These are phyloP conservation scores for Conticribra guillardii DNA, from an alignment of 108 stramenopile genomes.

Conservation along the genomic window DNA sequence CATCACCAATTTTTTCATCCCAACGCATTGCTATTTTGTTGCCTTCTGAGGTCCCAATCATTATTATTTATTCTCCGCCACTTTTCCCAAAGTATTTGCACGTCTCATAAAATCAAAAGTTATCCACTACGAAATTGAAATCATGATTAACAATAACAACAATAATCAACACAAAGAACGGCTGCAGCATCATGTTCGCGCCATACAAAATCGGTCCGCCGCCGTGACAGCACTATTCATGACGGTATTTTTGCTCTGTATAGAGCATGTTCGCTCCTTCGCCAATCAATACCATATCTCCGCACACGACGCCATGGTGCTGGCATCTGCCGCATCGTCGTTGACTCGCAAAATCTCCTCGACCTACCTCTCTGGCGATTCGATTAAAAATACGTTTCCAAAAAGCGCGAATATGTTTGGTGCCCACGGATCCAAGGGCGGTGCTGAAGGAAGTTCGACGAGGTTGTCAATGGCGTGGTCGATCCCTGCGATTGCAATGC, in stretches of 20 bases:
- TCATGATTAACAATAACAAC: conserved; percentile 12
- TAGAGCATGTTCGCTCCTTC: conserved; percentile 49
- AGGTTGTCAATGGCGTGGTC: conserved; percentile 39
- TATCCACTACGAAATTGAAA: not conserved
- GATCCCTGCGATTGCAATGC: conserved; percentile 39
- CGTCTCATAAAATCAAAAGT: not conserved
- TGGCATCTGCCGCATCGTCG: conserved; percentile 42
- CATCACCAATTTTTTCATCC: not conserved
- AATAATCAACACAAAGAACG: conserved; percentile 5
- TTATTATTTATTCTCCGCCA: too few species aligned
- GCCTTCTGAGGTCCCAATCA: too few species aligned
- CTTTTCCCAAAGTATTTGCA: not conserved
- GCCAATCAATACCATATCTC: conserved; percentile 47
- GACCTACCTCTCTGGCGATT: conserved; percentile 24
- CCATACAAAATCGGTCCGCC: conserved; percentile 34
- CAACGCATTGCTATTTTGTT: too few species aligned
- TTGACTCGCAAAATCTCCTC: conserved; percentile 31
- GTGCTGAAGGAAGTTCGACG: conserved; percentile 24
- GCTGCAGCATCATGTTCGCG: conserved; percentile 29
- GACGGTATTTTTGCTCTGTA: conserved; percentile 44
- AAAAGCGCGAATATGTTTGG: conserved; percentile 2
- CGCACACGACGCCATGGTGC: conserved; percentile 43
- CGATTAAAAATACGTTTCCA: conserved; percentile 23
- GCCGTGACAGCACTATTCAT: conserved; percentile 50
- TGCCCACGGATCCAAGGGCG: not conserved